phyloP scores from a whole-genome alignment of 345 rosid species.

The Populus simonii region DNA sequence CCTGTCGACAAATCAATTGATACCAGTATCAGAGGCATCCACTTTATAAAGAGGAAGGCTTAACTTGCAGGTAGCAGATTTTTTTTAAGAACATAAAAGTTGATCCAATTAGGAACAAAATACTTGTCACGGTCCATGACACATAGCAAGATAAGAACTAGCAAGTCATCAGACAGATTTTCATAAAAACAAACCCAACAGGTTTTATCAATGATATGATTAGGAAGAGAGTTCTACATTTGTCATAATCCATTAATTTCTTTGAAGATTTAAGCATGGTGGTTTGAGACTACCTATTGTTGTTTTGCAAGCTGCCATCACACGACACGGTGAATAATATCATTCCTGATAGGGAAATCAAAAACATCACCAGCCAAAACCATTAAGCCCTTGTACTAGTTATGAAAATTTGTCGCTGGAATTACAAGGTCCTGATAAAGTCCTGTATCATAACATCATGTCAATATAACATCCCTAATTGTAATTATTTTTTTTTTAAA shows the following conservation, averaged over 20 bases:
- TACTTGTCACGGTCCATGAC: neutral
- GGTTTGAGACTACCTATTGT: slow-evolving; percentile 55
- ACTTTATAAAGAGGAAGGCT: neutral
- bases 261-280: neutral
- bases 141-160: neutral
- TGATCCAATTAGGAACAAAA: neutral
- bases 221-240: neutral
- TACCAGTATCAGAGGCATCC: neutral
- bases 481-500: neutral
- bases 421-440: slow-evolving; percentile 70
- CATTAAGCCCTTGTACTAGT: slow-evolving; percentile 75
- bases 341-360: slow-evolving; percentile 90
- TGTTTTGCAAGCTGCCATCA: slow-evolving; percentile 90
- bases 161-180: neutral
- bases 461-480: neutral
- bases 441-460: slow-evolving; percentile 36
- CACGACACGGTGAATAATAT: slow-evolving; percentile 83
- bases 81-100: neutral
- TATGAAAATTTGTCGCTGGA: slow-evolving; percentile 75
- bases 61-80: neutral
- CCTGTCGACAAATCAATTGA: slow-evolving; percentile 39
- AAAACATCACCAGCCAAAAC: slow-evolving; percentile 91
- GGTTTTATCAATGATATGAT: neutral
- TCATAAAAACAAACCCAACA: neutral
- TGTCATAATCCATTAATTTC: neutral